Conservation (phyloP, 352 stramenopile species). For the Phytophthora foliorum region DNA sequence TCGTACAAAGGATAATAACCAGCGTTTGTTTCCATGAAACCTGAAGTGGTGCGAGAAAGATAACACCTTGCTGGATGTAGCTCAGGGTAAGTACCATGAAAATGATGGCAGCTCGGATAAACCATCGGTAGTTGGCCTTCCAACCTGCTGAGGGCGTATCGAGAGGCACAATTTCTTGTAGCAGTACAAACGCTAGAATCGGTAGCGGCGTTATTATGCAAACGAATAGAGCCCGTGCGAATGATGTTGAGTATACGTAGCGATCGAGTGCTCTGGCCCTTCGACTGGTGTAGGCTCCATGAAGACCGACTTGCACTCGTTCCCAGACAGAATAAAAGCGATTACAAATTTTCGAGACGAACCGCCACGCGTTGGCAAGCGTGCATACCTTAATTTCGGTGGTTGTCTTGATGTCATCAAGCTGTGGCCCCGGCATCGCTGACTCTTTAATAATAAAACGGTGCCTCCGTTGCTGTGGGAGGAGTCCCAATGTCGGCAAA, state of each 20-base stretch:
- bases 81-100: no score
- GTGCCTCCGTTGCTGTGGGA: no score
- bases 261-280: neutral
- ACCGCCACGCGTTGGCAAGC: neutral
- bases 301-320: neutral
- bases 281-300: neutral
- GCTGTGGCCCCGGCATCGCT: no score
- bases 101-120: no score
- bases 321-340: neutral
- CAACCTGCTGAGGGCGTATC: no score
- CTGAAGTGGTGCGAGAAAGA: slow-evolving; percentile 14
- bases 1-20: neutral
- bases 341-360: neutral
- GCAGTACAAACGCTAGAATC: neutral
- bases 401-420: neutral
- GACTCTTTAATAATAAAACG: no score
- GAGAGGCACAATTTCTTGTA: neutral
- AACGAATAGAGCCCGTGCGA: neutral
- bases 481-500: no score
- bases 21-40: slow-evolving; percentile 4
- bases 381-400: neutral
- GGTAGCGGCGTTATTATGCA: neutral
- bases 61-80: slow-evolving; percentile 13
- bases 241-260: neutral
- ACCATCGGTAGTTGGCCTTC: no score